These are phyloP conservation scores for Penicillium waksmanii DNA, from an alignment of 495 filamentous ascomycete species.

Conservation along the genomic window DNA sequence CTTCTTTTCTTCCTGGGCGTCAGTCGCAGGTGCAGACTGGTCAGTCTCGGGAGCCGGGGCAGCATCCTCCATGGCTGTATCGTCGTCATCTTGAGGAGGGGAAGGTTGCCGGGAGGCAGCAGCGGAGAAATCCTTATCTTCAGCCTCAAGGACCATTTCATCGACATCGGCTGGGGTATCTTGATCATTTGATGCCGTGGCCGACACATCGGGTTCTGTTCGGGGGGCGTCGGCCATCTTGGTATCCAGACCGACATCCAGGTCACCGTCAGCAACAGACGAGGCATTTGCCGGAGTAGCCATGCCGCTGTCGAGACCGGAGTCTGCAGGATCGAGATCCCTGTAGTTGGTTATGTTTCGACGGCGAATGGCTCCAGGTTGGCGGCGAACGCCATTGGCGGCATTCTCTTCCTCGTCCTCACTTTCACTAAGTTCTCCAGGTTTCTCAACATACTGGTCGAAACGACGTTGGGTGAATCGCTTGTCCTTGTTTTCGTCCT, in stretches of 20 bases:
- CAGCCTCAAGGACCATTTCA: conserved; percentile 43
- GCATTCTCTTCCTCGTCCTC: conserved; percentile 87
- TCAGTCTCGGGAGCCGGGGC: conserved; percentile 31
- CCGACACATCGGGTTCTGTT: conserved; percentile 36
- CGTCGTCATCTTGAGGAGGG: conserved; percentile 60
- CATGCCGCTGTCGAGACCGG: conserved; percentile 65
- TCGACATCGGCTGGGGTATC: conserved; percentile 44
- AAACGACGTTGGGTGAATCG: conserved; percentile 82
- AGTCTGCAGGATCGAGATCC: conserved; percentile 65
- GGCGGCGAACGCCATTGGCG: conserved; percentile 68
- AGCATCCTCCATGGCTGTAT: conserved; percentile 68
- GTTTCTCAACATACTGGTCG: conserved; percentile 74
- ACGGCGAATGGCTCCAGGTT: conserved; percentile 61
- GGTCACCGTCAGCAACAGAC: conserved; percentile 53
- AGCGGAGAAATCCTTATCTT: conserved; percentile 42
- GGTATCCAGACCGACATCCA: conserved; percentile 52
- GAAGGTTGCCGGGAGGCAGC: conserved; percentile 46
- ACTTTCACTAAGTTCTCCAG: conserved; percentile 79
- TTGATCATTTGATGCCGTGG: conserved; percentile 36
- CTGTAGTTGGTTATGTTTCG: conserved; percentile 74
- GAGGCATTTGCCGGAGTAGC: conserved; percentile 56
- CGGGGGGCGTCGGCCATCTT: conserved; percentile 55
- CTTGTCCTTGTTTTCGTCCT: conserved; percentile 85
- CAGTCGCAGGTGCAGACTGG: conserved; percentile 12
- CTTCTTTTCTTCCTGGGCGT: conserved; percentile 30